These are phyloP conservation scores for Colletotrichum agaves DNA, from an alignment of 2,329 filamentous ascomycete species.

Conservation along the genomic window DNA sequence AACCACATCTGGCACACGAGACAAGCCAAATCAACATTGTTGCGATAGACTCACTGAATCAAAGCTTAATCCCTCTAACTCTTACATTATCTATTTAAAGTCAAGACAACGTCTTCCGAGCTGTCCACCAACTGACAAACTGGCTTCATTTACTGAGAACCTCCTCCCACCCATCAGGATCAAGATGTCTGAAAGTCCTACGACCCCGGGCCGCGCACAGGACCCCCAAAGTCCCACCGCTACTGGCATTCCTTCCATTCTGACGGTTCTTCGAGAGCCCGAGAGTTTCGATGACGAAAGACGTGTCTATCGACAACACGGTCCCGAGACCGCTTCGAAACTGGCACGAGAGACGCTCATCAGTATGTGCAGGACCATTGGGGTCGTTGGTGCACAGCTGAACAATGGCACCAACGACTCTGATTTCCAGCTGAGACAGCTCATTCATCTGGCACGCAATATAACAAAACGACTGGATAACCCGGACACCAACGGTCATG, in stretches of 20 bases:
- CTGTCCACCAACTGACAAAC: not conserved
- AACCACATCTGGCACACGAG: not conserved
- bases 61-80: not conserved
- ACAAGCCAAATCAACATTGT: too few relatives aligned
- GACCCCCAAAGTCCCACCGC: conserved; percentile 28
- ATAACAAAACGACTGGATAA: conserved; percentile 31
- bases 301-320: conserved; percentile 25
- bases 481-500: conserved; percentile 23
- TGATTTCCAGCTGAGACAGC: conserved; percentile 33
- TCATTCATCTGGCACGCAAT: conserved; percentile 34
- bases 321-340: conserved; percentile 31
- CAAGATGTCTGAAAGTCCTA: conserved; percentile 31
- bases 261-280: conserved; percentile 31
- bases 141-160: not conserved
- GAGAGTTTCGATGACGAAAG: conserved; percentile 29
- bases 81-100: not conserved
- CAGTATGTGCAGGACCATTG: conserved; percentile 34
- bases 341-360: conserved; percentile 33
- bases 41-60: too few relatives aligned
- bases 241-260: conserved; percentile 32
- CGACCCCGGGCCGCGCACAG: conserved; percentile 12
- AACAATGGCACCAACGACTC: conserved; percentile 36
- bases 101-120: not conserved
- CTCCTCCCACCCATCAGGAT: not conserved
- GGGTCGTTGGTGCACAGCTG: conserved; percentile 29